phyloP scores from a whole-genome alignment of 495 filamentous ascomycete species.

The Neurospora sublineolata region DNA sequence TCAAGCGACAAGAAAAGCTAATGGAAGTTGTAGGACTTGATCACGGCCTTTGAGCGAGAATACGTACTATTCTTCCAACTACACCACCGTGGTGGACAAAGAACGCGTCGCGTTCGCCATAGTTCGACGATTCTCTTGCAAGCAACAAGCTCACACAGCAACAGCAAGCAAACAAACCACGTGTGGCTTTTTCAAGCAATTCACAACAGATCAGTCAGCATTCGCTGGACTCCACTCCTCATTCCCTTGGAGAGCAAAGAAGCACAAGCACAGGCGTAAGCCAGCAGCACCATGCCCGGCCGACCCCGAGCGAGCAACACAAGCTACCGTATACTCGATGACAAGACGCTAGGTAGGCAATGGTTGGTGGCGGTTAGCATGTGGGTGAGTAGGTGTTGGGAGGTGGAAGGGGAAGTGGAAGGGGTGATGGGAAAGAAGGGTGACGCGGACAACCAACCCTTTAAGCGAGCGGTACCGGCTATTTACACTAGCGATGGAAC shows the following conservation, averaged over 20 bases:
- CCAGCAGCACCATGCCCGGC: neutral
- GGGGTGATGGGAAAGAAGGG: neutral
- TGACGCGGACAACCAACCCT: neutral
- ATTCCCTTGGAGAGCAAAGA: neutral
- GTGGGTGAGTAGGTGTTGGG: neutral
- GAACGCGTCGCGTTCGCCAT: neutral
- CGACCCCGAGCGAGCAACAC: neutral
- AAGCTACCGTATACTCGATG: neutral
- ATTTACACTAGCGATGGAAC: neutral
- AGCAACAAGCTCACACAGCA: neutral
- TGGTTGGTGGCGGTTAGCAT: neutral
- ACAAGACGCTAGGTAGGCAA: neutral
- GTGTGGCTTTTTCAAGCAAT: neutral
- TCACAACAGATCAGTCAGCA: neutral
- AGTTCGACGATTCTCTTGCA: neutral
- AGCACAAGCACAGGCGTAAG: neutral
- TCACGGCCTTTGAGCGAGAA: neutral
- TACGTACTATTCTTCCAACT: neutral
- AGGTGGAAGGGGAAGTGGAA: neutral
- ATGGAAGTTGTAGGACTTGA: constrained; percentile 7
- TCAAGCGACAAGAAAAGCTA: neutral
- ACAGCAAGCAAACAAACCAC: neutral
- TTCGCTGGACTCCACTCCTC: neutral
- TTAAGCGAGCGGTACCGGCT: neutral
- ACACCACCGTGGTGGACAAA: neutral